Evolutionary conservation across 106 monocot species (phyloP).

Genomic region (Hemerocallis citrina): DNA sequence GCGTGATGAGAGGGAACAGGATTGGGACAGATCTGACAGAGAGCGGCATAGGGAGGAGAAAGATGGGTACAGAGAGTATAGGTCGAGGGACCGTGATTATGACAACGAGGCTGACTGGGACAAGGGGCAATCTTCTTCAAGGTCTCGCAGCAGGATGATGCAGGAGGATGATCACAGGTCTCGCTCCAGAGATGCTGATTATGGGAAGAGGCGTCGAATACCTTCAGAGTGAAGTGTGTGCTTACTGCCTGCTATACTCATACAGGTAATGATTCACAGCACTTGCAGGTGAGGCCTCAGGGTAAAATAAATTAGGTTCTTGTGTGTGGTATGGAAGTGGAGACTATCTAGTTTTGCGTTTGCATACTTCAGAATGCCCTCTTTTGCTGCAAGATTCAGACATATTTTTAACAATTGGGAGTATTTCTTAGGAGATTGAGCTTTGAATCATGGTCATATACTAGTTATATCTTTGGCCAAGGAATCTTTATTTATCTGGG

Average conservation of each 20-base stretch:
- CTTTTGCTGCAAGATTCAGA: slow-evolving; percentile 13
- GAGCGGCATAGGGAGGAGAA: slow-evolving; percentile 37
- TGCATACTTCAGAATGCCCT: slow-evolving; percentile 5
- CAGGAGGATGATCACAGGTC: slow-evolving; percentile 34
- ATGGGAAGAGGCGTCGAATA: slow-evolving; percentile 39
- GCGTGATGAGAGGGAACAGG: slow-evolving; percentile 37
- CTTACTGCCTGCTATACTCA: slow-evolving; percentile 8
- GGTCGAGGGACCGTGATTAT: slow-evolving; percentile 33
- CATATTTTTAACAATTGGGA: slow-evolving; percentile 14
- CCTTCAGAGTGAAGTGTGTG: slow-evolving; percentile 21
- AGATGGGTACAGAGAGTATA: slow-evolving; percentile 44
- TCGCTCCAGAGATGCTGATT: slow-evolving; percentile 32
- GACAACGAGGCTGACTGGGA: slow-evolving; percentile 32
- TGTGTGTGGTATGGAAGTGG: not conserved
- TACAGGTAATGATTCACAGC: not conserved
- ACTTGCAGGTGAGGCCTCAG: slow-evolving; percentile 1
- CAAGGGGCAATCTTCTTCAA: slow-evolving; percentile 38
- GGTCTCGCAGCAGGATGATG: slow-evolving; percentile 36
- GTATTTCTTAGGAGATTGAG: slow-evolving; percentile 15
- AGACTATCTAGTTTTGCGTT: slow-evolving; percentile 9
- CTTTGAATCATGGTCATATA: slow-evolving; percentile 7
- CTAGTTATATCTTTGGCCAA: slow-evolving; percentile 4
- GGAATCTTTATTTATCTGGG: not conserved
- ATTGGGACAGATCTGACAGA: slow-evolving; percentile 9
- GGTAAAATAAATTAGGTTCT: slow-evolving; percentile 7